Evolutionary conservation across 2,329 filamentous ascomycete species (phyloP), one percentile per base, ranked within the genome.

Genomic region (Xylaria polymorpha): DNA sequence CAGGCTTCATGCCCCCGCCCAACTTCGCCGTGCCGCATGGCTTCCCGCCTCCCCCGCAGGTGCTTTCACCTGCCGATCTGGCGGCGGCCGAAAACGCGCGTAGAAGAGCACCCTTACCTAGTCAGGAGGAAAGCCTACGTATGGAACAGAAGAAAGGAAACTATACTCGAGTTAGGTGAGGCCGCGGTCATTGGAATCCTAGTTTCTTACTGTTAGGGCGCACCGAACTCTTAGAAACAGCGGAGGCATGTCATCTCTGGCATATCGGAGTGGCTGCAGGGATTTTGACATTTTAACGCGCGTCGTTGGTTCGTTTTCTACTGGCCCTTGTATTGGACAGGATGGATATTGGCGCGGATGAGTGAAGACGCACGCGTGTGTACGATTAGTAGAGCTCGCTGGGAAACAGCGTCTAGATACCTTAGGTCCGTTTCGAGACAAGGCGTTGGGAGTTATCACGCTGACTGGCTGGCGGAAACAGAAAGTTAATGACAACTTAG

Each of bases 91-190:
- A 69, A 56, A 73, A 61, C 25, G 44, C 81, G 92, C 78, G 94
- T 96, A 80, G 89, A 92, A 77, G 94, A 96, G 78, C 94, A 91
- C 74, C 81, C 96, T 59, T 97, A 51, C 94, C 94, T 0, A 94
- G 92, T 77, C 94, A 97, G 80, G 89, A 93, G 77, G 94, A 97
- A 78, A 94, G 92, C 74, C 81, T 97, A 74, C 88, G 90, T 74
- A 88, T 91, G 79, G 92, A 95, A 80, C 93, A 95, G 84, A 87
- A 86, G 65, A 84, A 84, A 63, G 88, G 88, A 3, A 85, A 90
- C 71, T 91, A 89, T 75, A 90, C 87, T 18, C 80, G 86, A 59
- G 78, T 83, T 32, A 81, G 85, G 57, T 88, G 84, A n/a, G n/a
- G n/a, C n/a, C n/a, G 75, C 1, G 3, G 35, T 29, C 25, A 29